Conservation (phyloP, 192 early-diverging fungal species). For the Coemansia sp. region DNA sequence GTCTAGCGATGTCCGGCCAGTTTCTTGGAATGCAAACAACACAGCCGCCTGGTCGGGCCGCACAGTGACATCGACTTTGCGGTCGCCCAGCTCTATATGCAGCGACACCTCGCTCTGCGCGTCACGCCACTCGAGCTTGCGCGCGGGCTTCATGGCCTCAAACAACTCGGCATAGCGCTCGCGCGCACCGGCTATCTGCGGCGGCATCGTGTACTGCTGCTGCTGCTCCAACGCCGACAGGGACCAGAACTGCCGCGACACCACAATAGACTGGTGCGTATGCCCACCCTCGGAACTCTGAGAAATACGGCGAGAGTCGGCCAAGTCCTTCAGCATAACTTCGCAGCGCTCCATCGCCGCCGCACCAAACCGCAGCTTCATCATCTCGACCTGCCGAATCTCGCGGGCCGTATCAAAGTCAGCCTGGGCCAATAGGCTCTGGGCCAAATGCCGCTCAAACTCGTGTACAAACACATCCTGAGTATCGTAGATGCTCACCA, state of each 20-base stretch:
- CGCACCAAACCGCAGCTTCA: slow-evolving; percentile 69
- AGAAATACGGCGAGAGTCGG: slow-evolving; percentile 63
- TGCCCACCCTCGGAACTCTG: slow-evolving; percentile 37
- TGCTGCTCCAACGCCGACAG: slow-evolving; percentile 19
- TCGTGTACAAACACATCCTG: slow-evolving; percentile 65
- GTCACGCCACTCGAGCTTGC: slow-evolving; percentile 55
- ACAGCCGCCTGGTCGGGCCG: slow-evolving; percentile 55
- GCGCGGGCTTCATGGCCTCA: slow-evolving; percentile 50
- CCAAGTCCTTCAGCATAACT: slow-evolving; percentile 77
- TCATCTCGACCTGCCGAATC: slow-evolving; percentile 62
- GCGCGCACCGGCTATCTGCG: slow-evolving; percentile 28
- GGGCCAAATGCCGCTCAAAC: slow-evolving; percentile 58
- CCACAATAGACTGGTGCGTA: slow-evolving; percentile 25
- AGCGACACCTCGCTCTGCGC: slow-evolving; percentile 52
- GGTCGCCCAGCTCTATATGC: slow-evolving; percentile 52
- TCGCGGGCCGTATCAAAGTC: slow-evolving; percentile 56
- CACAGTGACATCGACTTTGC: slow-evolving; percentile 44
- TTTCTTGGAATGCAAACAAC: slow-evolving; percentile 26
- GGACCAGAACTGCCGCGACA: slow-evolving; percentile 67
- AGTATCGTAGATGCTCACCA: slow-evolving; percentile 65
- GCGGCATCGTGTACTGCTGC: slow-evolving; percentile 17
- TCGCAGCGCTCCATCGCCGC: slow-evolving; percentile 59
- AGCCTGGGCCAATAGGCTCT: slow-evolving; percentile 42
- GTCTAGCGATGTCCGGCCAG: not conserved
- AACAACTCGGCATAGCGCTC: slow-evolving; percentile 48